Conservation (phyloP, 805 yeast genomes). For the Grigorovia yakushimaensis region DNA sequence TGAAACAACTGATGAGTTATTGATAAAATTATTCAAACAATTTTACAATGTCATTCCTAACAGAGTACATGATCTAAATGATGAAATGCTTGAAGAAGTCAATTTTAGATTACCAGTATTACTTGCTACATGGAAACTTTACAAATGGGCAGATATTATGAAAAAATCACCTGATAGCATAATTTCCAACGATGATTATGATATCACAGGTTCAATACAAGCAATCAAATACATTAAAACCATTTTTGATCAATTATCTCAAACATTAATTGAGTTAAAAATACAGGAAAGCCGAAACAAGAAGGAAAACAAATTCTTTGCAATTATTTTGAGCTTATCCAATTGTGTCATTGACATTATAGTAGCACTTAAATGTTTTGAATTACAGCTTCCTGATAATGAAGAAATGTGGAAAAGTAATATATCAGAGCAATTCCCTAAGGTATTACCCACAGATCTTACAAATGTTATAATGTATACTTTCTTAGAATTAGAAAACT, state of each 20-base stretch:
- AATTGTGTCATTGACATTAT: constrained; percentile 18
- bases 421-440: constrained; percentile 11
- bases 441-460: constrained; percentile 8
- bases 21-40: constrained; percentile 12
- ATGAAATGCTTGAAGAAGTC: constrained; percentile 9
- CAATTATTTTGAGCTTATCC: constrained; percentile 13
- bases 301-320: constrained; percentile 1
- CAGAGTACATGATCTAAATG: constrained; percentile 5
- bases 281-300: neutral
- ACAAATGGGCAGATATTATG: constrained; percentile 22
- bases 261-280: constrained; percentile 5
- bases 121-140: constrained; percentile 22
- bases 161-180: constrained; percentile 4
- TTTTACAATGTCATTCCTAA: constrained; percentile 12
- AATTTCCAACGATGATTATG: neutral
- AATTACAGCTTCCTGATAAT: constrained; percentile 18
- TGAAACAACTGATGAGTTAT: constrained; percentile 15
- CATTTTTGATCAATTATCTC: constrained; percentile 12
- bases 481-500: constrained; percentile 22
- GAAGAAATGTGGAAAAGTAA: constrained; percentile 15
- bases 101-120: constrained; percentile 21
- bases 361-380: constrained; percentile 22
- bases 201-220: constrained; percentile 4
- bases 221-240: constrained; percentile 8
- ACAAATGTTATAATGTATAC: constrained; percentile 10